phyloP scores from a whole-genome alignment of 2,329 filamentous ascomycete species.

The Cordyceps cicadae region DNA sequence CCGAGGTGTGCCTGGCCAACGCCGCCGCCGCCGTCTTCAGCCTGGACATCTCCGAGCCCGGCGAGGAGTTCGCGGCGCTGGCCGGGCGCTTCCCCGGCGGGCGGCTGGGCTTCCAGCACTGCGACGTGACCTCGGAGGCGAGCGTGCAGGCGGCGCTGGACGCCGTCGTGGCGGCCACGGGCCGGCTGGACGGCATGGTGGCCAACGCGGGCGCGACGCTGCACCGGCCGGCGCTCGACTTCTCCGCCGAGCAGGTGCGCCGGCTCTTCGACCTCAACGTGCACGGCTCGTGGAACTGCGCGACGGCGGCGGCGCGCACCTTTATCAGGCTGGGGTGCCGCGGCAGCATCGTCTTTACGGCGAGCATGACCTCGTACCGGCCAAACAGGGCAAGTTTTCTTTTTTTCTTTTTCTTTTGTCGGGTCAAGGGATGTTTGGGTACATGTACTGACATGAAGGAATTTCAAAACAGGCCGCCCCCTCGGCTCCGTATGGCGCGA shows the following conservation, averaged over 20 bases:
- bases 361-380: conserved; percentile 39
- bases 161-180: conserved; percentile 28
- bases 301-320: conserved; percentile 34
- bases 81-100: conserved; percentile 33
- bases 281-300: conserved; percentile 36
- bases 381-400: conserved; percentile 34
- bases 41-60: conserved; percentile 21
- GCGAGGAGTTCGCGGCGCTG: conserved; percentile 21
- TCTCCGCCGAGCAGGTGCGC: conserved; percentile 21
- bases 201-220: conserved; percentile 42
- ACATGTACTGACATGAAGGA: background rate
- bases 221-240: conserved; percentile 40
- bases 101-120: conserved; percentile 34
- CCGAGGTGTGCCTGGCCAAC: conserved; percentile 38
- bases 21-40: conserved; percentile 25
- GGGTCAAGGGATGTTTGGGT: no score
- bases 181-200: conserved; percentile 39
- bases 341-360: conserved; percentile 35
- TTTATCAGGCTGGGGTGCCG: conserved; percentile 27
- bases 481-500: conserved; percentile 39
- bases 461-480: conserved; percentile 31
- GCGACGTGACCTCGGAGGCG: conserved; percentile 36
- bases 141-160: conserved; percentile 33
- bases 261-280: conserved; percentile 39
- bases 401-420: no score